These are phyloP conservation scores for Cruciata laevipes DNA, from an alignment of 257 asterid species.

Conservation along the genomic window DNA sequence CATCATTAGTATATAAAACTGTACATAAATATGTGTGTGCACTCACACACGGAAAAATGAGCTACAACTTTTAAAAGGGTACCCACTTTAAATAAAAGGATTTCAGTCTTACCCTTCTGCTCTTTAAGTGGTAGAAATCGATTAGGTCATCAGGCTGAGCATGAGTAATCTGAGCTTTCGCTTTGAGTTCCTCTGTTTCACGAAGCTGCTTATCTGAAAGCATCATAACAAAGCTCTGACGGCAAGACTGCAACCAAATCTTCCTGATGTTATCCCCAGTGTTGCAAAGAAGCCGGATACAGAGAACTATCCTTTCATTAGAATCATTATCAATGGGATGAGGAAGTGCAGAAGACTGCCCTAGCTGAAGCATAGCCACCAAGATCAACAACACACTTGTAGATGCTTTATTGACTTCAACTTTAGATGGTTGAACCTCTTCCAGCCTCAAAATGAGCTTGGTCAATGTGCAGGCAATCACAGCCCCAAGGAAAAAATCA, in stretches of 20 bases:
- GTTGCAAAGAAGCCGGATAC: slow-evolving; percentile 64
- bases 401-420: slow-evolving; percentile 71
- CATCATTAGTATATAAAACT: not conserved
- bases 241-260: slow-evolving; percentile 86
- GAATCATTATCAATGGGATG: slow-evolving; percentile 96
- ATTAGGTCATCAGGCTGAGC: slow-evolving; percentile 94
- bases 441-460: slow-evolving; percentile 77
- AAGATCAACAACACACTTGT: slow-evolving; percentile 57
- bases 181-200: slow-evolving; percentile 83
- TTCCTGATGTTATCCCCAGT: slow-evolving; percentile 64
- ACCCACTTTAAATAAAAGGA: not conserved
- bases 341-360: slow-evolving; percentile 80
- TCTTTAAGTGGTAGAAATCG: slow-evolving; percentile 93
- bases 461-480: slow-evolving; percentile 78
- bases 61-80: not conserved
- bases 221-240: slow-evolving; percentile 87
- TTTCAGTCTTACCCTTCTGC: slow-evolving; percentile 58
- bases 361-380: slow-evolving; percentile 85
- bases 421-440: slow-evolving; percentile 77
- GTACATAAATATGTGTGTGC: not conserved
- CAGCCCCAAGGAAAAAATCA: slow-evolving; percentile 91
- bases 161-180: slow-evolving; percentile 68
- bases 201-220: slow-evolving; percentile 88
- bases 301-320: slow-evolving; percentile 70
- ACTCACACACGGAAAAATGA: not conserved